phyloP scores from a whole-genome alignment of 192 early-diverging fungal species.

The Coemansia nantahalensis region DNA sequence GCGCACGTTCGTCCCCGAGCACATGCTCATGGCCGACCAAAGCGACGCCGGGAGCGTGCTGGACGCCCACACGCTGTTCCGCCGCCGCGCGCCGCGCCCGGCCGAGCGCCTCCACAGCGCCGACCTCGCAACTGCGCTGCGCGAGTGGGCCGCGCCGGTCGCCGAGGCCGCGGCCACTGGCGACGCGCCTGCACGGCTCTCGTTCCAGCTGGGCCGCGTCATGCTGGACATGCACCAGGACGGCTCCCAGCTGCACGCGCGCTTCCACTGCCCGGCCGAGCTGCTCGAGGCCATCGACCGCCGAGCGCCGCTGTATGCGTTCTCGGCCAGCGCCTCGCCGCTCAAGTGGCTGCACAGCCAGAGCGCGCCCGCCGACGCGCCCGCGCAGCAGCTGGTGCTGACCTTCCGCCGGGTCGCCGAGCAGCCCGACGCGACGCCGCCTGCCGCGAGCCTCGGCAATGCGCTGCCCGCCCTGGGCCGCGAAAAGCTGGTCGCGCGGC shows the following conservation, averaged over 20 bases:
- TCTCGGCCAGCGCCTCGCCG: constrained; percentile 31
- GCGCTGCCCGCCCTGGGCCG: constrained; percentile 13
- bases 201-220: constrained; percentile 29
- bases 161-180: neutral
- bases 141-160: constrained; percentile 5
- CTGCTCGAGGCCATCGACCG: constrained; percentile 14
- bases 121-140: constrained; percentile 6
- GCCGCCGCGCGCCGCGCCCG: neutral
- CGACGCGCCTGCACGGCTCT: neutral
- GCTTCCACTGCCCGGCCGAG: constrained; percentile 10
- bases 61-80: constrained; percentile 11
- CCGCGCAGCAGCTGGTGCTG: constrained; percentile 19
- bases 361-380: neutral
- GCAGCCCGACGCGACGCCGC: neutral
- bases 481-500: constrained; percentile 18
- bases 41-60: neutral
- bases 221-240: constrained; percentile 27
- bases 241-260: constrained; percentile 6
- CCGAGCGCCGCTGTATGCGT: constrained; percentile 28
- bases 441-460: constrained; percentile 2
- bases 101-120: neutral
- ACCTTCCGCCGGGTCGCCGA: neutral
- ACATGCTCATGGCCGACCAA: constrained; percentile 3
- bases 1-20: constrained; percentile 10
- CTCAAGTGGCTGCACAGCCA: constrained; percentile 31